phyloP scores from a whole-genome alignment of 2,329 filamentous ascomycete genomes.

The Fusarium torreyae region DNA sequence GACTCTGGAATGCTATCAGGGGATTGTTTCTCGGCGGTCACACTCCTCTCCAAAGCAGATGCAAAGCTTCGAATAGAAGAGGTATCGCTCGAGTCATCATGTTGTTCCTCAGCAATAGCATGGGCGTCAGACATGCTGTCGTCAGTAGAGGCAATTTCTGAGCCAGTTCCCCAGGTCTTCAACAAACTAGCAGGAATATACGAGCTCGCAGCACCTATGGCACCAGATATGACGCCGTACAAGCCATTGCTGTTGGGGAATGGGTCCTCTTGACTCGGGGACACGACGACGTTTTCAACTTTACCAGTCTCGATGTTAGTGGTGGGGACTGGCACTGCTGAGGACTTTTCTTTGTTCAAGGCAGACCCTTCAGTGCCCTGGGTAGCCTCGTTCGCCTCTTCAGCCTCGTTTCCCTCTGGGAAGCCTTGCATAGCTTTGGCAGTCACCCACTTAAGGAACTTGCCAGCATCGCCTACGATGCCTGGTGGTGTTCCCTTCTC shows the following conservation, averaged over 20 bases:
- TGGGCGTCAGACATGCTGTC: constrained; percentile 47
- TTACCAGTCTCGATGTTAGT: constrained; percentile 54
- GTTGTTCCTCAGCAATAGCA: constrained; percentile 44
- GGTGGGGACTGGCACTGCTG: constrained; percentile 8
- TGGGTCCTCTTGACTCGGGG: constrained; percentile 47
- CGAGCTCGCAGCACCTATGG: constrained; percentile 66
- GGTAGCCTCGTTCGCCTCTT: constrained; percentile 11
- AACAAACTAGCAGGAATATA: constrained; percentile 59
- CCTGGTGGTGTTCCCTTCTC: constrained; percentile 87
- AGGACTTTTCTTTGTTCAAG: constrained; percentile 10
- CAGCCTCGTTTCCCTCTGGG: constrained; percentile 39
- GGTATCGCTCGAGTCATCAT: constrained; percentile 58
- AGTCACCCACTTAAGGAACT: constrained; percentile 83
- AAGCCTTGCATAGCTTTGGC: constrained; percentile 58
- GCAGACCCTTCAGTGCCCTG: constrained; percentile 14
- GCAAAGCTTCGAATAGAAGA: constrained; percentile 66
- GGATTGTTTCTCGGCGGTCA: constrained; percentile 51
- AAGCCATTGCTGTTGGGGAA: constrained; percentile 63
- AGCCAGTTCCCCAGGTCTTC: constrained; percentile 50
- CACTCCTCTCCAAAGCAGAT: constrained; percentile 61
- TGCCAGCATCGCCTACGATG: constrained; percentile 83
- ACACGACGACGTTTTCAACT: constrained; percentile 38
- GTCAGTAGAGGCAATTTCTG: constrained; percentile 48
- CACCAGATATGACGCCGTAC: constrained; percentile 70
- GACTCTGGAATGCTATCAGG: constrained; percentile 48